Evolutionary conservation across 768 basidiomycete genomes (phyloP).

Genomic region (Fomitopsis serialis): DNA sequence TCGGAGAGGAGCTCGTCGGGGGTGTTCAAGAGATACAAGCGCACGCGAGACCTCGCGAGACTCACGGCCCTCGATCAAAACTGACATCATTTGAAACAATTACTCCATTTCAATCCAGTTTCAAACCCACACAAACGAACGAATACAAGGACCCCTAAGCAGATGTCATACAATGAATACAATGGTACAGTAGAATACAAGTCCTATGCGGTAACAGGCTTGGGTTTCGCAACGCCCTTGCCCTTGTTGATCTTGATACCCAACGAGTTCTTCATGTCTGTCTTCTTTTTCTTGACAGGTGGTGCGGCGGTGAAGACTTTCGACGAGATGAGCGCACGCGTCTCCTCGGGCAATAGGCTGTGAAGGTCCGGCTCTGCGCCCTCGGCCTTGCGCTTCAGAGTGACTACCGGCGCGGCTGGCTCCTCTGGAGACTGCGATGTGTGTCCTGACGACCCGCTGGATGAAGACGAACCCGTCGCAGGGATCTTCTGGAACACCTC

Average conservation of each 20-base stretch:
- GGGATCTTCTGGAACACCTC: constrained; percentile 79
- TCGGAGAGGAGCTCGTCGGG: background rate
- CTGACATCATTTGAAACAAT: too few relatives aligned
- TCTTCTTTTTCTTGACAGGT: constrained; percentile 56
- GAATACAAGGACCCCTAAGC: too few relatives aligned
- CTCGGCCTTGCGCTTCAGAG: constrained; percentile 85
- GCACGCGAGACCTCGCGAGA: too few relatives aligned
- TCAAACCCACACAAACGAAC: too few relatives aligned
- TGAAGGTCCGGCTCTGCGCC: constrained; percentile 69
- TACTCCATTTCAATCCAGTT: too few relatives aligned
- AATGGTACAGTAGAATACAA: background rate
- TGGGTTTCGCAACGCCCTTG: constrained; percentile 13
- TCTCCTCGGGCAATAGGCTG: constrained; percentile 61
- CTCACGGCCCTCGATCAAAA: too few relatives aligned
- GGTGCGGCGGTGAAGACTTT: constrained; percentile 32
- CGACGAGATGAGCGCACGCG: constrained; percentile 53
- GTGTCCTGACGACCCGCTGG: constrained; percentile 3
- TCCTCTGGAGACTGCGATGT: constrained; percentile 19
- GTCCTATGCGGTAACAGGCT: background rate
- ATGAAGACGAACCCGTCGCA: constrained; percentile 25
- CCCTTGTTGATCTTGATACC: constrained; percentile 72
- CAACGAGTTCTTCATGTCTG: constrained; percentile 53
- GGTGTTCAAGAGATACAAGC: too few relatives aligned
- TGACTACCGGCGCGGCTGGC: constrained; percentile 35
- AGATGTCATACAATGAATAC: too few relatives aligned